A percentile compares a stretch with the other conserved stretches of the same genome.
These are phyloP conservation scores for Centrapalus pauciflorus DNA, from an alignment of 129 eudicot species.

Conservation along the genomic window DNA sequence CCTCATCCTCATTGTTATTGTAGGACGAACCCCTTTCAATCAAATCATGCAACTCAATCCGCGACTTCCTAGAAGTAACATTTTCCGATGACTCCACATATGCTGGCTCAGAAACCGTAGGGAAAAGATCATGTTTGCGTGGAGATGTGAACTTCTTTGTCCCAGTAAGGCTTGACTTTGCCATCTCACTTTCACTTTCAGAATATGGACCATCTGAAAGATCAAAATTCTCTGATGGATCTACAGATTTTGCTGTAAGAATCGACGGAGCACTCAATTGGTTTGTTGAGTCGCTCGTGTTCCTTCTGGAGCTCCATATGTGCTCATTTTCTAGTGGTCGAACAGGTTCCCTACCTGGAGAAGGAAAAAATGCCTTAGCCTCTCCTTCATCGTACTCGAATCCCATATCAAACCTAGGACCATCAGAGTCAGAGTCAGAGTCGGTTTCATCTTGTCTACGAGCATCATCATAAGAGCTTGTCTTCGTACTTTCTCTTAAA, in stretches of 20 bases:
- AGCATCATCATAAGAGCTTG: slow-evolving; percentile 20
- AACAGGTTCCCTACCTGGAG: slow-evolving; percentile 33
- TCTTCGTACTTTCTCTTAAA: slow-evolving; percentile 18
- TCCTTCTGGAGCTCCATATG: slow-evolving; percentile 27
- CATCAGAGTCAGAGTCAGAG: slow-evolving; percentile 49
- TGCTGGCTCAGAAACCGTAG: not conserved
- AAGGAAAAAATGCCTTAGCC: slow-evolving; percentile 32
- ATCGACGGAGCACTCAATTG: not conserved
- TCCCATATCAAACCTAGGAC: slow-evolving; percentile 31
- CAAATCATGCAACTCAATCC: slow-evolving; percentile 5
- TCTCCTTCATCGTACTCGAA: slow-evolving; percentile 49
- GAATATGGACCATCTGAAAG: slow-evolving; percentile 41
- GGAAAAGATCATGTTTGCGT: not conserved
- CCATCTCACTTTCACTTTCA: slow-evolving; percentile 42
- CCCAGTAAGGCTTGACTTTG: not conserved
- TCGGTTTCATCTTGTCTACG: slow-evolving; percentile 28
- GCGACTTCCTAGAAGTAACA: not conserved
- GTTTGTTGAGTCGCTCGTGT: slow-evolving; percentile 3
- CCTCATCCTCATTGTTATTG: not conserved
- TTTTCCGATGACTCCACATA: not conserved
- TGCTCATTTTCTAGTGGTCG: slow-evolving; percentile 6
- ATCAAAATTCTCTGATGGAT: slow-evolving; percentile 30
- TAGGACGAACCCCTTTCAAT: not conserved
- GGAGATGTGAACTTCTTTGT: not conserved
- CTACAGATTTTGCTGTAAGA: slow-evolving; percentile 5